Conservation (phyloP, 257 asterid species). For the Capsicum chinense region DNA sequence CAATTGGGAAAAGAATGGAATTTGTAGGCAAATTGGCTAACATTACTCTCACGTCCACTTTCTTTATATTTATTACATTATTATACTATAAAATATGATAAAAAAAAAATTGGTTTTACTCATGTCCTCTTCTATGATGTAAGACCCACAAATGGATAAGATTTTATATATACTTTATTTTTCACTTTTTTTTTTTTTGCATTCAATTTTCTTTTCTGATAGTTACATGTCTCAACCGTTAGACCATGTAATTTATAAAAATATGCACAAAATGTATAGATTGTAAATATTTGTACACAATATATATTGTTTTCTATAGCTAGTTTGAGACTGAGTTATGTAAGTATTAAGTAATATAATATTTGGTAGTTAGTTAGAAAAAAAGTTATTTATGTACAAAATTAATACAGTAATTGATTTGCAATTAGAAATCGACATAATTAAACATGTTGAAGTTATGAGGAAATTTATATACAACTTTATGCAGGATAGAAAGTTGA, state of each 20-base stretch:
- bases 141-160: conserved; percentile 41
- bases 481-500: too few relatives aligned
- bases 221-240: neutral
- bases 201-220: neutral
- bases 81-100: neutral
- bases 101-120: conserved; percentile 5
- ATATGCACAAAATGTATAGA: neutral
- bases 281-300: neutral
- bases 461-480: too few relatives aligned
- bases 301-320: too few relatives aligned
- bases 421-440: too few relatives aligned
- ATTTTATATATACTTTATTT: conserved; percentile 18
- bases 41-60: conserved; percentile 31
- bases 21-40: conserved; percentile 28
- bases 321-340: too few relatives aligned
- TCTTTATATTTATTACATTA: conserved; percentile 26
- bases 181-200: neutral
- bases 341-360: too few relatives aligned
- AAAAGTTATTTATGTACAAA: too few relatives aligned
- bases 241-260: neutral
- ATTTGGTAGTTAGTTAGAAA: too few relatives aligned
- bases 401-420: too few relatives aligned
- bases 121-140: conserved; percentile 39
- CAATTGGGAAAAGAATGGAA: conserved; percentile 30
- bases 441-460: too few relatives aligned